Evolutionary conservation across 805 yeast species (phyloP).

Genomic region (Candida parachauliodes): DNA sequence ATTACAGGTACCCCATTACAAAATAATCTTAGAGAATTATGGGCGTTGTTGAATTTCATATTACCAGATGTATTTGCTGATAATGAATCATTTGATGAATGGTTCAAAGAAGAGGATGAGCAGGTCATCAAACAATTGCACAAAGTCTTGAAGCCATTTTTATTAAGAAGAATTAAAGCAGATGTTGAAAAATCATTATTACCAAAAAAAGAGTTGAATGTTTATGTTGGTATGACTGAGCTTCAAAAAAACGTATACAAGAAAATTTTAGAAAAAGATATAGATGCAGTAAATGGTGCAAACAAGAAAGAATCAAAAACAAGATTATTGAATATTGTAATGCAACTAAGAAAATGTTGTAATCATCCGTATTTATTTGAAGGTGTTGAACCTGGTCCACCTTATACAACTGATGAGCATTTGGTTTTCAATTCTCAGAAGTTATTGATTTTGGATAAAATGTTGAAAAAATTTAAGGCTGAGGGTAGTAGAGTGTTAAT

Average conservation of each 20-base stretch:
- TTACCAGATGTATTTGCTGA: conserved; percentile 78
- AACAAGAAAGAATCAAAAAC: conserved; percentile 72
- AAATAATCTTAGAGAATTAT: conserved; percentile 72
- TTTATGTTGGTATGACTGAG: conserved; percentile 71
- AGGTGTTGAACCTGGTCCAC: conserved; percentile 91
- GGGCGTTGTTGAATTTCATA: conserved; percentile 76
- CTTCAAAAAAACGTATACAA: conserved; percentile 81
- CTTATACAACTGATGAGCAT: conserved; percentile 82
- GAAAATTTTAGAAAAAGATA: conserved; percentile 70
- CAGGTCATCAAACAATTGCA: conserved; percentile 65
- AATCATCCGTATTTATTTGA: conserved; percentile 82
- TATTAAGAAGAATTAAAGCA: conserved; percentile 70
- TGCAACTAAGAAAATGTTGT: conserved; percentile 83
- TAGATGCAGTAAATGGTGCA: conserved; percentile 83
- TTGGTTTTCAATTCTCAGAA: conserved; percentile 70
- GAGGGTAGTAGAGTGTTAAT: conserved; percentile 78
- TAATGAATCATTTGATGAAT: conserved; percentile 67
- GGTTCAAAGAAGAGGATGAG: conserved; percentile 51
- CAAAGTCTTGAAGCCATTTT: conserved; percentile 71
- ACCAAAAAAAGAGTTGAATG: conserved; percentile 71
- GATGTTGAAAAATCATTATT: conserved; percentile 78
- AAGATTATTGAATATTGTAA: conserved; percentile 70
- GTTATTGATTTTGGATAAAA: conserved; percentile 65
- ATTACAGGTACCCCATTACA: conserved; percentile 84
- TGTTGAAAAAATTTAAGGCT: conserved; percentile 55